Percentiles rank a stretch among this genome's conserved stretches.
These are phyloP conservation scores for Cryptococcus sp. DNA, from an alignment of 1,284 basidiomycete genomes.

Conservation along the genomic window DNA sequence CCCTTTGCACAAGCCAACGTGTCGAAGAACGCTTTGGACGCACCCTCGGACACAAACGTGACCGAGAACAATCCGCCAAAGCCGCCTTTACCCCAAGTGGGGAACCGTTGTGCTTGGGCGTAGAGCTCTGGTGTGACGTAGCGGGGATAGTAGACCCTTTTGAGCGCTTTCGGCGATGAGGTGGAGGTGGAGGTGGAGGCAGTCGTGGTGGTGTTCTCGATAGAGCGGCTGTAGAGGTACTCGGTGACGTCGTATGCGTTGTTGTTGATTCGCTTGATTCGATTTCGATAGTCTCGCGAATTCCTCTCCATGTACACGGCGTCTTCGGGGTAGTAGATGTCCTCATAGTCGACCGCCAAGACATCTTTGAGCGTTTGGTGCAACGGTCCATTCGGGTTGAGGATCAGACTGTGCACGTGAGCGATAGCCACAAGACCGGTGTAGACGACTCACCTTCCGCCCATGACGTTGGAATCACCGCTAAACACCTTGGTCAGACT, in stretches of 20 bases:
- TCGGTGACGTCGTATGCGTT: slow-evolving; percentile 81
- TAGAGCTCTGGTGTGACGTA: slow-evolving; percentile 72
- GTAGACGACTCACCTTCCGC: slow-evolving; percentile 65
- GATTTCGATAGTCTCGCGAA: slow-evolving; percentile 80
- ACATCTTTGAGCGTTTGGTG: slow-evolving; percentile 61
- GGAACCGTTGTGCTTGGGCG: slow-evolving; percentile 51
- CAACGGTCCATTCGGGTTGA: slow-evolving; percentile 72
- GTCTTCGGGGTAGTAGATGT: slow-evolving; percentile 85
- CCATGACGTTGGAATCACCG: slow-evolving; percentile 95
- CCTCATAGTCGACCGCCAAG: slow-evolving; percentile 67
- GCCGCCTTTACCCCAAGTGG: slow-evolving; percentile 54
- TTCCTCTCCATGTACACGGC: slow-evolving; percentile 97
- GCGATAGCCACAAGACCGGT: background rate
- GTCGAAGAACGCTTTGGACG: slow-evolving; percentile 82
- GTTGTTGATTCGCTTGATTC: slow-evolving; percentile 70
- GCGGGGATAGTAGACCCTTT: slow-evolving; percentile 85
- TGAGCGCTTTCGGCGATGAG: slow-evolving; percentile 54
- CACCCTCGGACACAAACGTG: slow-evolving; percentile 66
- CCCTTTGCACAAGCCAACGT: slow-evolving; percentile 78
- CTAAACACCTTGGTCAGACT: slow-evolving; percentile 94
- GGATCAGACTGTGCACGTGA: slow-evolving; percentile 58
- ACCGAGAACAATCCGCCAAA: slow-evolving; percentile 90
- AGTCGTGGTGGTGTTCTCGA: slow-evolving; percentile 37
- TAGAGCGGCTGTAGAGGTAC: slow-evolving; percentile 62
- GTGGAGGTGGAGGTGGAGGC: slow-evolving; percentile 9